Evolutionary conservation across 805 yeast genomes (phyloP).

Genomic region (Dipodascopsis tothii): DNA sequence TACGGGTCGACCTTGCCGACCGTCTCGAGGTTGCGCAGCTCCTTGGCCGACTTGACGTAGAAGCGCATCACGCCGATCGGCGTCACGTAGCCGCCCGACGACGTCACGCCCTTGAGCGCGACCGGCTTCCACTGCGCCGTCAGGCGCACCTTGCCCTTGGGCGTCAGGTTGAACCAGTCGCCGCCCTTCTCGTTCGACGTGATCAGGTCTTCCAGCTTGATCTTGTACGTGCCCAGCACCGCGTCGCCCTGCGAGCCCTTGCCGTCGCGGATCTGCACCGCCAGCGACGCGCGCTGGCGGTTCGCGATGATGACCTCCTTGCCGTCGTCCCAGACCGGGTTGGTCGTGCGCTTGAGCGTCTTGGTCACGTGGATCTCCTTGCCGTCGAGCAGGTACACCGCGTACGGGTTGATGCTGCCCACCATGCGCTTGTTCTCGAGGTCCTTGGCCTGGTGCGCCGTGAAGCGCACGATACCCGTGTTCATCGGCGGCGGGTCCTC

Average conservation of each 20-base stretch:
- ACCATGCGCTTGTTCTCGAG: slow-evolving; percentile 31
- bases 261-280: slow-evolving; percentile 57
- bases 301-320: slow-evolving; percentile 65
- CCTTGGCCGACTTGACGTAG: slow-evolving; percentile 56
- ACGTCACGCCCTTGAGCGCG: slow-evolving; percentile 52
- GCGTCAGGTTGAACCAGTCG: slow-evolving; percentile 67
- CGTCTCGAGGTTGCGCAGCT: slow-evolving; percentile 74
- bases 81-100: slow-evolving; percentile 76
- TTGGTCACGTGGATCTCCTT: slow-evolving; percentile 53
- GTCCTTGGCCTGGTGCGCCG: slow-evolving; percentile 55
- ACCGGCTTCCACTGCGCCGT: slow-evolving; percentile 83
- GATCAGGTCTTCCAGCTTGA: slow-evolving; percentile 51
- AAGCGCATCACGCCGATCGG: slow-evolving; percentile 90
- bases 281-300: slow-evolving; percentile 62
- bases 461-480: slow-evolving; percentile 80
- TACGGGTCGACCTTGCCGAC: slow-evolving; percentile 93
- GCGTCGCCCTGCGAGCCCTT: slow-evolving; percentile 54
- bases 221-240: slow-evolving; percentile 47
- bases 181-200: slow-evolving; percentile 73
- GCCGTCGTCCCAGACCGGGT: slow-evolving; percentile 58
- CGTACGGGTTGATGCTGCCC: slow-evolving; percentile 55
- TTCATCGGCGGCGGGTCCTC: slow-evolving; percentile 86
- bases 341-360: slow-evolving; percentile 50
- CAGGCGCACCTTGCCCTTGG: slow-evolving; percentile 65
- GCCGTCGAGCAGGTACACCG: slow-evolving; percentile 62